Evolutionary conservation across 257 asterid genomes (phyloP).

Genomic region (Plantago ovata): DNA sequence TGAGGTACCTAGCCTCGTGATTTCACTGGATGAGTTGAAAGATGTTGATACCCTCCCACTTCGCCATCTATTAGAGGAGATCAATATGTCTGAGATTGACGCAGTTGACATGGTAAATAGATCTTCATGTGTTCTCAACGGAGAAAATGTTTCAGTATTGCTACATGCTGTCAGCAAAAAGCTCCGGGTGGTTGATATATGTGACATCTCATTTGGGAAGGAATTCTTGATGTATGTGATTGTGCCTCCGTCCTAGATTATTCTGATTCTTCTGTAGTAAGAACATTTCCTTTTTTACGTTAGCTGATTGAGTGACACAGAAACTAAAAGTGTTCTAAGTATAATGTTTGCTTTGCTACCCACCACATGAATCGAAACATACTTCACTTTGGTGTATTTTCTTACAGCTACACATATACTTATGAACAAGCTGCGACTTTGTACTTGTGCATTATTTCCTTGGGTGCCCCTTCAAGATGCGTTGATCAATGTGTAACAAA

Average conservation of each 20-base stretch:
- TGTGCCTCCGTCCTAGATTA: conserved; percentile 12
- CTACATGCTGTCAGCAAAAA: conserved; percentile 62
- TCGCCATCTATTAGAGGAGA: conserved; percentile 50
- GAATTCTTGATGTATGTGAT: conserved; percentile 70
- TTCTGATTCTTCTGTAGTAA: conserved; percentile 1
- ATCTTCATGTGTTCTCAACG: conserved; percentile 59
- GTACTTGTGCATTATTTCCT: no score
- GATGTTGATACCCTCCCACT: conserved; percentile 72
- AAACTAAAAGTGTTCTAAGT: neutral
- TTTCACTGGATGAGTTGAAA: conserved; percentile 62
- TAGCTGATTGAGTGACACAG: neutral
- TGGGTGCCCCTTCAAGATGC: no score
- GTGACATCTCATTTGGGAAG: conserved; percentile 73
- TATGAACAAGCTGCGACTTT: no score
- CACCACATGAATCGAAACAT: neutral
- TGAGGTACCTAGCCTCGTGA: conserved; percentile 42
- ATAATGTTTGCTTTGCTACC: neutral
- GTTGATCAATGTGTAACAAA: no score
- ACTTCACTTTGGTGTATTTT: neutral
- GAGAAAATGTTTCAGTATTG: conserved; percentile 52
- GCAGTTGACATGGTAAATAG: conserved; percentile 76
- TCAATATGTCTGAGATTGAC: conserved; percentile 74
- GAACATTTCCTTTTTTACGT: neutral
- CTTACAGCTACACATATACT: no score
- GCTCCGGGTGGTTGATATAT: conserved; percentile 81